Evolutionary conservation across 805 yeast species (phyloP), one percentile per base, ranked within the genome.

Genomic region (Yamadazyma laniorum): DNA sequence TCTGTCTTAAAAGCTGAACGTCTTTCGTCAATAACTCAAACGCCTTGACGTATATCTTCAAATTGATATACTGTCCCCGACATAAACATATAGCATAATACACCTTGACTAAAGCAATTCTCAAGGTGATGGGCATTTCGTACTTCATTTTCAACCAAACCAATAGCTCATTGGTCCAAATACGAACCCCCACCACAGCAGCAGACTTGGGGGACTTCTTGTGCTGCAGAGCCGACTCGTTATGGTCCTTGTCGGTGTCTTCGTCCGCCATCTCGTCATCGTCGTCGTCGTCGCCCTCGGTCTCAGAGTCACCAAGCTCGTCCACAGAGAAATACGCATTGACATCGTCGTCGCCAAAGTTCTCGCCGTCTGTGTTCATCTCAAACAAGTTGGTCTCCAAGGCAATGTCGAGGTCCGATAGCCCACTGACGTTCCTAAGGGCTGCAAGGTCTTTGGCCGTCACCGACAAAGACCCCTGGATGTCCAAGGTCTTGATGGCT

Each of bases 91-190:
- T 67, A 13, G 84, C 77, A 52, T 79, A 89, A 55, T 78, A 90
- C 1, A 86, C 85, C 39, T 69, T 67, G 1, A 87, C 79, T 29
- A 91, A 67, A 1, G 76, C 64, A 16, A 79, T 70, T 37, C 89
- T 73, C 32, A 81, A 59, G 1, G 68, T 48, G 9, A 87, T 50
- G 0, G 99, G 97, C 65, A 91, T 72, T 36, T 83, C 84, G 51
- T 84, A 79, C 50, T 86, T 85, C 79, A 84, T 81, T 49, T 75
- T 76, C 37, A 88, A 58, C 76, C 96, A 83, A 28, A 83, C 81
- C 35, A 78, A 74, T 45, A 91, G 70, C 56, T 89, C 97, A 37
- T 83, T 80, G 0, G 96, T 83, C 95, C 96, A 90, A 42, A 83
- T 85, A 37, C 82, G 74, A 6, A 88, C 82, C 31, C 81, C 74